Base-by-base conservation (phyloP, 176 grass and related monocot genomes). In the Aechmea fasciata region DNA sequence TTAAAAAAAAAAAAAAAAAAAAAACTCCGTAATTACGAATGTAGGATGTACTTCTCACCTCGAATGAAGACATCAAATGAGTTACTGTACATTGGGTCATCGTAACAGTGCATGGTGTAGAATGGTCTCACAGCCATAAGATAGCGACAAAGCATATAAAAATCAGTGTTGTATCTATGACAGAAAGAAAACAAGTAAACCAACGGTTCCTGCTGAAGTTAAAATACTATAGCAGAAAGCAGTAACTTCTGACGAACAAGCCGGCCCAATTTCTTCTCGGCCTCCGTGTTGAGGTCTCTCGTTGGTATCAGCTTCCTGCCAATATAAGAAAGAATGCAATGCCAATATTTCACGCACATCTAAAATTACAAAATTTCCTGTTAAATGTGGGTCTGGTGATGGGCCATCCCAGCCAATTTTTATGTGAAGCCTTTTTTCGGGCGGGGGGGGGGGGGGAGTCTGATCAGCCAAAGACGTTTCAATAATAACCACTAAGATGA, bases 21-120 rank as follows among this genome's bases (percentile, higher is more conserved):
- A 33, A 33, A 33, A 33, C 29, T 33, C 29, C 29, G 3, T 33
- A 33, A 33, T 33, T 33, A 33, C 3, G 3, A 72, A 75, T 18
- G 29, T 53, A 6, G 15, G 65, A 68, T 52, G 81, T 1, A 62
- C 47, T 48, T 63, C 79, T 78, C 64, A 97, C 89, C 94, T 82
- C 94, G 86, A 83, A 97, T 83, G 57, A 97, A 97, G 29, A 97
- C 89, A 83, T 97, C 89, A 61, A 97, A 97, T 5, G 94, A 97
- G 72, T 97, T 97, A 55, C 84, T 97, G 69, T 97, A 97, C 22
- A 71, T 67, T 19, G 74, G 65, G 50, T 92, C 65, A 69, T 97
- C 89, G 48, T 90, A 87, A 74, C 93, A 97, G 11, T 84, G 93
- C 93, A 92, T 97, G 13, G 93, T 97, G 74, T 97, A 97, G 77